phyloP scores from a whole-genome alignment of 805 yeast genomes.

The Metschnikowia cubensis region DNA sequence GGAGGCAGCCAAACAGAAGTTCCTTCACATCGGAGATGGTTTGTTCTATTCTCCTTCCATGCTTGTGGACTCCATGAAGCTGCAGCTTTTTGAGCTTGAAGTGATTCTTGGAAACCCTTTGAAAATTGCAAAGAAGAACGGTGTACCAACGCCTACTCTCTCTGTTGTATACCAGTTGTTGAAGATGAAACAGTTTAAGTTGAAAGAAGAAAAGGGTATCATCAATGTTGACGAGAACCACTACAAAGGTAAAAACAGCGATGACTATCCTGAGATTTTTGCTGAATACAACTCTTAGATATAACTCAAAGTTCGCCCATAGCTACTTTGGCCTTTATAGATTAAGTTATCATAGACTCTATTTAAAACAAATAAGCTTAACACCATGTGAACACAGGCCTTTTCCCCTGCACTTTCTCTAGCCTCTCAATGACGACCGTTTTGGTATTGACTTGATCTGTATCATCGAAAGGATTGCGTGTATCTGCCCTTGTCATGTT shows the following conservation, averaged over 20 bases:
- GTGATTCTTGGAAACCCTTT: conserved; percentile 67
- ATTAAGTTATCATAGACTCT: not conserved
- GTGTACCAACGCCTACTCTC: conserved; percentile 51
- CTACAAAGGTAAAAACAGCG: conserved; percentile 15
- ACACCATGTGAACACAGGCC: conserved; percentile 70
- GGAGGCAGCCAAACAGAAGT: conserved; percentile 42
- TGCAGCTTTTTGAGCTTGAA: conserved; percentile 68
- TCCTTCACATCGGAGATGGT: conserved; percentile 47
- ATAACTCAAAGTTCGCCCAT: not conserved
- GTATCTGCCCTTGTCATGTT: conserved; percentile 15
- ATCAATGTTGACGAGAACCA: conserved; percentile 13
- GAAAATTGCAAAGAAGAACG: conserved; percentile 16
- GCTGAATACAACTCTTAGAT: conserved; percentile 4
- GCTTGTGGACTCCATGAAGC: conserved; percentile 63
- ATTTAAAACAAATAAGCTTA: not conserved
- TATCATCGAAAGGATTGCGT: not conserved
- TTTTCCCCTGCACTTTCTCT: conserved; percentile 49
- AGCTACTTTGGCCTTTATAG: not conserved
- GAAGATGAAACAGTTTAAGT: conserved; percentile 54
- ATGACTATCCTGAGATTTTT: conserved; percentile 17
- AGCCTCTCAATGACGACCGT: conserved; percentile 58
- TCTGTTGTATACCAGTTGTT: conserved; percentile 55
- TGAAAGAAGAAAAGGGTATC: conserved; percentile 54
- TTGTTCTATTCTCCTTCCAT: conserved; percentile 60
- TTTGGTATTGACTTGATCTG: conserved; percentile 25